Evolutionary conservation across 176 grass and related monocot species (phyloP).

Genomic region (Oryza meyeriana): DNA sequence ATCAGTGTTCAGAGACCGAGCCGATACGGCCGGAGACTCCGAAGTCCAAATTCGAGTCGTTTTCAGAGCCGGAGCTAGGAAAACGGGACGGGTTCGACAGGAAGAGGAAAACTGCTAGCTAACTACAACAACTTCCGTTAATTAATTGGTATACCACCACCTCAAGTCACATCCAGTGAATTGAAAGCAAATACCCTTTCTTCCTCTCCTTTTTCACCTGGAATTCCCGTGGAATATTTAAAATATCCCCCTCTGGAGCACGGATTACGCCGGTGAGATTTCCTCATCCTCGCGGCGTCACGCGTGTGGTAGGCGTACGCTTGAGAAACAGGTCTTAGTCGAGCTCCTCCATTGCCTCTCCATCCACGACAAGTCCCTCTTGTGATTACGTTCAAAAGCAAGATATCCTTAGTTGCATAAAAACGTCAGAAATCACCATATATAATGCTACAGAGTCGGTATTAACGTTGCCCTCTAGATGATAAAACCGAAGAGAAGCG

Average conservation of each 20-base stretch:
- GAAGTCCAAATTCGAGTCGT: background rate
- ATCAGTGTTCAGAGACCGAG: background rate
- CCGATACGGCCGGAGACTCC: background rate
- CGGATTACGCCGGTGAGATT: background rate
- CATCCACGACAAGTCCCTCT: background rate
- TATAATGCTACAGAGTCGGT: background rate
- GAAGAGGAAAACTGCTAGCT: background rate
- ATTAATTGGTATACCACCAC: background rate
- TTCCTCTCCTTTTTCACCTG: background rate
- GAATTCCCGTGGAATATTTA: background rate
- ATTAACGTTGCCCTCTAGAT: no score
- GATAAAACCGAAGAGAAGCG: background rate
- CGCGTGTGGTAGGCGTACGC: background rate
- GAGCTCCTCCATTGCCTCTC: conserved; percentile 1
- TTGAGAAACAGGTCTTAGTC: conserved; percentile 15
- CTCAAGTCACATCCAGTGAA: background rate
- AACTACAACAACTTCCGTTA: background rate
- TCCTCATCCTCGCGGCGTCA: background rate
- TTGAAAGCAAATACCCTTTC: background rate
- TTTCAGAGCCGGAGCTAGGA: background rate
- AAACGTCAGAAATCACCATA: background rate
- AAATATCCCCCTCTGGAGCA: background rate
- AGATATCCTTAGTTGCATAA: background rate
- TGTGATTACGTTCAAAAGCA: conserved; percentile 18
- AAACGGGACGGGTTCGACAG: background rate